These are phyloP conservation scores for Epichloe festucae DNA, from an alignment of 2,329 filamentous ascomycete genomes.

Conservation along the genomic window DNA sequence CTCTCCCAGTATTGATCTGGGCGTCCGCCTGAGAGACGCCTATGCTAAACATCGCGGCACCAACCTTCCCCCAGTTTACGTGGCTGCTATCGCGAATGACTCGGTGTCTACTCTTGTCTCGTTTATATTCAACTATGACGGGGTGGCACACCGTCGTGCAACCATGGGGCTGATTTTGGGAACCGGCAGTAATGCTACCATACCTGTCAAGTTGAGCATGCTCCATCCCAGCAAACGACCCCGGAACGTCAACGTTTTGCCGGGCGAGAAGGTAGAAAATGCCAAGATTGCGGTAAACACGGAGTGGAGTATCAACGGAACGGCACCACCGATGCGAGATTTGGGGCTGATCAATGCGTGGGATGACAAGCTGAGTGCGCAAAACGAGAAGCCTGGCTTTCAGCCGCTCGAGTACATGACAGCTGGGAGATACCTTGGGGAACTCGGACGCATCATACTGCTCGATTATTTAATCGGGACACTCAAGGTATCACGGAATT, in stretches of 20 bases:
- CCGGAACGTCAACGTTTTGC: constrained; percentile 33
- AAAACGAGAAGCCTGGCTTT: constrained; percentile 60
- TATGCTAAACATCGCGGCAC: constrained; percentile 37
- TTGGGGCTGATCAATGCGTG: constrained; percentile 54
- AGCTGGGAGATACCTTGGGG: constrained; percentile 63
- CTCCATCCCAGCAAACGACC: constrained; percentile 52
- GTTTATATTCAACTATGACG: constrained; percentile 58
- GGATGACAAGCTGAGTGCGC: constrained; percentile 54
- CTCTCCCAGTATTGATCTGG: constrained; percentile 46
- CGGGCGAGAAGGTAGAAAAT: constrained; percentile 32
- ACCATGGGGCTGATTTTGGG: constrained; percentile 73
- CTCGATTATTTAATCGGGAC: constrained; percentile 46
- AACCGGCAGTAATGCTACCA: constrained; percentile 70
- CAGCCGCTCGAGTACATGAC: constrained; percentile 82
- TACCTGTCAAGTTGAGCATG: constrained; percentile 51
- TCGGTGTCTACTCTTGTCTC: constrained; percentile 69
- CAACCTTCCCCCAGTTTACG: constrained; percentile 51
- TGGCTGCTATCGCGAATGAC: constrained; percentile 71
- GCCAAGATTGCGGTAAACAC: constrained; percentile 68
- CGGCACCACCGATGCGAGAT: constrained; percentile 51
- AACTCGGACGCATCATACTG: constrained; percentile 59
- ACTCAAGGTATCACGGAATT: constrained; percentile 25
- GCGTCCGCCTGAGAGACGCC: constrained; percentile 42
- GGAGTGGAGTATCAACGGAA: constrained; percentile 71
- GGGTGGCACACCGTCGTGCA: constrained; percentile 47